Evolutionary conservation across 1,284 basidiomycete genomes (phyloP).

Genomic region (Ganoderma meredithae): DNA sequence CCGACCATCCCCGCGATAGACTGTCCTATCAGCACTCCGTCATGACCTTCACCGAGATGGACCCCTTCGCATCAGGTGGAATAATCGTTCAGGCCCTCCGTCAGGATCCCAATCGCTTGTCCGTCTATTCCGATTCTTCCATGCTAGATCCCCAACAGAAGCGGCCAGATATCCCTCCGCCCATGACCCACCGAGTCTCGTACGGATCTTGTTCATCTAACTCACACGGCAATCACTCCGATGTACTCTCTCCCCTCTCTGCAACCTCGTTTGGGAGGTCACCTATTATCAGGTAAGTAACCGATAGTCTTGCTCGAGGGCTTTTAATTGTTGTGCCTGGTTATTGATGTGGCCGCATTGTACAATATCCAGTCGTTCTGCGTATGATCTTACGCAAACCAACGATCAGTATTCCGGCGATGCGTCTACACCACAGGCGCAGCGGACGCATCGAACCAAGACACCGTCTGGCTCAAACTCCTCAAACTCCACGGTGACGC

Average conservation of each 20-base stretch:
- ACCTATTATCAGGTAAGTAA: conserved; percentile 26
- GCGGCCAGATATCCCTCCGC: conserved; percentile 39
- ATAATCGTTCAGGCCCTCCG: conserved; percentile 47
- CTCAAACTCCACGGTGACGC: conserved; percentile 35
- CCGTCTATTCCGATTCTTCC: conserved; percentile 60
- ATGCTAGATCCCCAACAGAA: conserved; percentile 52
- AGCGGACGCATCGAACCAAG: conserved; percentile 27
- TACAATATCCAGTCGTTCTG: conserved; percentile 27
- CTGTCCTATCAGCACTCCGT: conserved; percentile 57
- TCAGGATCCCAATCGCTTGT: conserved; percentile 53
- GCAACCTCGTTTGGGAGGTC: conserved; percentile 23
- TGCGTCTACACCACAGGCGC: conserved; percentile 12
- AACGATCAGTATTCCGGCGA: conserved; percentile 18
- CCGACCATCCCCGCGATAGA: conserved; percentile 50
- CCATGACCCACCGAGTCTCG: conserved; percentile 51
- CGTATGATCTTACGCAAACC: conserved; percentile 28
- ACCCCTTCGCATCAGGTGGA: conserved; percentile 65
- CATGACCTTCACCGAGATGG: conserved; percentile 64
- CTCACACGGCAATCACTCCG: conserved; percentile 47
- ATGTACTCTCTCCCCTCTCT: conserved; percentile 29
- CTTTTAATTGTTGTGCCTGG: background rate
- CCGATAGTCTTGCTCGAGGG: background rate
- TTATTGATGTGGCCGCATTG: background rate
- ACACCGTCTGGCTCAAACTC: conserved; percentile 35
- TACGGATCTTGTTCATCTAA: conserved; percentile 65